Evolutionary conservation across 2,329 filamentous ascomycete species (phyloP).

Genomic region (Colletotrichum plurivorum): DNA sequence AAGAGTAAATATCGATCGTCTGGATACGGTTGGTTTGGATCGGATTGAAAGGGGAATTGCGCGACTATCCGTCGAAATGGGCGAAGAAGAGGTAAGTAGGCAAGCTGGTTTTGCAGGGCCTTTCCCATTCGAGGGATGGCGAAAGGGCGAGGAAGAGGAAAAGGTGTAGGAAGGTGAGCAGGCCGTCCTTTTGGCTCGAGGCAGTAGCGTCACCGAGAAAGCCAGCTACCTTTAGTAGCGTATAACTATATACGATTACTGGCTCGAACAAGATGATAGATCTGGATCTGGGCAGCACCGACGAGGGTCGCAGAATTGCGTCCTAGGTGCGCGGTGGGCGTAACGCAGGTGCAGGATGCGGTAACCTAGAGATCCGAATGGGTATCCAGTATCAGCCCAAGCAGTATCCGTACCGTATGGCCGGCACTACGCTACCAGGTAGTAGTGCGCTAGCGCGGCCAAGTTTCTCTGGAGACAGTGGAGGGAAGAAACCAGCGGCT

Average conservation of each 20-base stretch:
- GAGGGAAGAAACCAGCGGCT: constrained; percentile 3
- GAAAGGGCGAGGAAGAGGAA: constrained; percentile 13
- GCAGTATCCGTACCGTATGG: constrained; percentile 32
- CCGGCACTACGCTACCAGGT: constrained; percentile 14
- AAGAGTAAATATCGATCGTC: neutral
- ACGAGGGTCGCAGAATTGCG: constrained; percentile 15
- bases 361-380: constrained; percentile 6
- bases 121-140: constrained; percentile 12
- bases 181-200: neutral
- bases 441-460: constrained; percentile 21
- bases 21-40: neutral
- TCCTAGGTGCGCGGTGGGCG: constrained; percentile 12
- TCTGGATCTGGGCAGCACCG: constrained; percentile 22
- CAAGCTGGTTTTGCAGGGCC: constrained; percentile 8
- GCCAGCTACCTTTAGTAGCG: constrained; percentile 3
- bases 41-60: neutral
- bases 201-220: constrained; percentile 21
- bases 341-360: constrained; percentile 28
- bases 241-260: constrained; percentile 16
- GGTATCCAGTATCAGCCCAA: constrained; percentile 21
- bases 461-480: constrained; percentile 31
- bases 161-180: neutral
- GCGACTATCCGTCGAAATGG: neutral
- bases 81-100: constrained; percentile 12
- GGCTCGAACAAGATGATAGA: constrained; percentile 24